Base-by-base conservation (phyloP, 2,329 filamentous ascomycete genomes). In the Trichophyton benhamiae region DNA sequence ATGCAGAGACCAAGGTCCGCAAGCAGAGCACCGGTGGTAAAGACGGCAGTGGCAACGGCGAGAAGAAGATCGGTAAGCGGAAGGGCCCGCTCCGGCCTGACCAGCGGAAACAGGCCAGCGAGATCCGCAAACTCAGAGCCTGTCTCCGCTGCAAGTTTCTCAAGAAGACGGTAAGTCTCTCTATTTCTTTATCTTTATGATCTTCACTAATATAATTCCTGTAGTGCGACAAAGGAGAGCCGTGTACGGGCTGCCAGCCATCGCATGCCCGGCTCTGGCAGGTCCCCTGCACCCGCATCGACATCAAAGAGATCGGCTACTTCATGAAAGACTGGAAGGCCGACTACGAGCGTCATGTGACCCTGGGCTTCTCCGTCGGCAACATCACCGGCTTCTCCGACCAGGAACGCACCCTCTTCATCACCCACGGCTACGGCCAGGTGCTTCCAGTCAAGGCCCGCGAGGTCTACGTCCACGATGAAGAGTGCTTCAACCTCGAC, bases 301-400 rank as follows among this genome's bases (percentile, higher is more conserved):
- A 96, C 75, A 97, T 97, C 80, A 96, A 96, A 82, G 92, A 97
- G 70, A 95, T 97, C 70, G 89, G 86, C 49, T 96, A 95, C 76
- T 97, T 97, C 80, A 94, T 96, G 89, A 96, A 96, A 80, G 92
- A 96, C 75, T 97, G 91, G 91, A 95, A 92, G 77, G 91, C 91
- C 52, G 92, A 97, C 74, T 96, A 94, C 69, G 91, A 96, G 77
- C 87, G 91, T 68, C 91, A 96, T 72, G 83, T 94, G 67, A 88
- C 84, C 65, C 84, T 89, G 62, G 89, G 89, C 61, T 90, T 96
- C 72, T 95, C 91, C 1, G 87, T 96, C 57, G 91, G 88, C 75
- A 96, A 96, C 71, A 94, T 96, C 78, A 96, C 95, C 79, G 91
- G 91, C 36, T 86, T 85, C 74, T 83, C 83, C 15, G 78, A 82